Conservation (phyloP, 768 basidiomycete species). For the Xerocomus spinulosus region DNA sequence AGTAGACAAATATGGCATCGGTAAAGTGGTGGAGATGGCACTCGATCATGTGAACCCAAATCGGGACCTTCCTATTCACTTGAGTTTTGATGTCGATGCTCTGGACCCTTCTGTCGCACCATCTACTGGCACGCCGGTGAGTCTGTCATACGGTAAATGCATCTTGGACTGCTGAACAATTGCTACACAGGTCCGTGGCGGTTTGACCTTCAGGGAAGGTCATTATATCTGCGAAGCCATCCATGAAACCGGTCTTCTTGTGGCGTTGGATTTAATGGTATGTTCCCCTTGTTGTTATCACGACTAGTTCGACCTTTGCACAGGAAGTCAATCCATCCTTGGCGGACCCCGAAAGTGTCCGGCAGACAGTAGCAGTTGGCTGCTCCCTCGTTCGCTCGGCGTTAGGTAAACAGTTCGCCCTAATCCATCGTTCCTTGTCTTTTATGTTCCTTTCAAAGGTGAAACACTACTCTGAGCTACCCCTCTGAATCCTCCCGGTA, state of each 20-base stretch:
- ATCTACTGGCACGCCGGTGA: constrained; percentile 86
- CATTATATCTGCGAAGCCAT: constrained; percentile 96
- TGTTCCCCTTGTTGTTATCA: constrained; percentile 17
- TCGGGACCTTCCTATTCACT: constrained; percentile 80
- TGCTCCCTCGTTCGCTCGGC: constrained; percentile 82
- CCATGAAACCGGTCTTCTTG: constrained; percentile 87
- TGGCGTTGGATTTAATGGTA: constrained; percentile 93
- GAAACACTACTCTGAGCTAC: constrained; percentile 30
- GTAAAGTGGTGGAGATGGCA: constrained; percentile 94
- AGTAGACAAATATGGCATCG: constrained; percentile 84
- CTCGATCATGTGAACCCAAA: constrained; percentile 89
- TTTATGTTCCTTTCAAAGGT: constrained; percentile 22
- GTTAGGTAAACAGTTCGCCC: constrained; percentile 50
- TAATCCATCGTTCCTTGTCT: background rate
- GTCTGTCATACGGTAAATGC: background rate
- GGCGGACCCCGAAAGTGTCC: constrained; percentile 64
- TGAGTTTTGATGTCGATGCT: constrained; percentile 96
- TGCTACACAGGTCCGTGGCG: constrained; percentile 71
- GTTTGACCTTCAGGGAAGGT: constrained; percentile 95
- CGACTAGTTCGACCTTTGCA: constrained; percentile 10
- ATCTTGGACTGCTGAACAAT: background rate
- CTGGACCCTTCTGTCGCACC: constrained; percentile 95
- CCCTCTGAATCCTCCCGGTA: background rate
- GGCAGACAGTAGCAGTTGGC: constrained; percentile 87
- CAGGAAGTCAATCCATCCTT: constrained; percentile 98